Evolutionary conservation across 371 early-diverging fungal genomes (phyloP).

Genomic region (Mucor piriformis): DNA sequence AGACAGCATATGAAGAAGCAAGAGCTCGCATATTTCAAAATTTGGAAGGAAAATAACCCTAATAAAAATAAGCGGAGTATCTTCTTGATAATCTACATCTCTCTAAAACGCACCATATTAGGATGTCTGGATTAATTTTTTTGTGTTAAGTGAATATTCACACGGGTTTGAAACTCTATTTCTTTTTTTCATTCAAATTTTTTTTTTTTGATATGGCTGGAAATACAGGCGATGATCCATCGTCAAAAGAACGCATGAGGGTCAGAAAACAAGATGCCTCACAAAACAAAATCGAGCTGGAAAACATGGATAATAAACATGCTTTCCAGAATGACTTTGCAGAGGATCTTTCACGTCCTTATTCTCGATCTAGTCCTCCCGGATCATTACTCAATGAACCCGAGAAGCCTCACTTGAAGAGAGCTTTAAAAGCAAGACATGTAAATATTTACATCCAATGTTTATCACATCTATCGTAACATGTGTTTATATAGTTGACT

Average conservation of each 20-base stretch:
- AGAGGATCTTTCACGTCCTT: too few relatives aligned
- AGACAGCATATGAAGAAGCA: constrained; percentile 76
- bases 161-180: constrained; percentile 4
- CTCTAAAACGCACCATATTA: constrained; percentile 1
- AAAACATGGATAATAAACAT: constrained; percentile 2
- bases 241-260: too few relatives aligned
- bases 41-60: constrained; percentile 27
- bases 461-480: not conserved
- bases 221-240: not conserved
- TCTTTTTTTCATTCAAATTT: not conserved
- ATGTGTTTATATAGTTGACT: constrained; percentile 42
- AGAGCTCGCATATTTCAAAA: constrained; percentile 80
- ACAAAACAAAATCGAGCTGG: constrained; percentile 5
- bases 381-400: constrained; percentile 1
- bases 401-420: constrained; percentile 15
- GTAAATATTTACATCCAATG: constrained; percentile 7
- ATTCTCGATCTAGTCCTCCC: constrained; percentile 9
- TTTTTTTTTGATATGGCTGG: not conserved
- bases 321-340: not conserved
- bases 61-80: not conserved
- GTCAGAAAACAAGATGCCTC: not conserved
- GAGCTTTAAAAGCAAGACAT: constrained; percentile 33
- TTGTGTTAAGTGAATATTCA: not conserved
- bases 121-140: not conserved
- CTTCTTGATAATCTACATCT: constrained; percentile 16